Conservation (phyloP, 2,329 filamentous ascomycete species). For the Claviceps spartinae region DNA sequence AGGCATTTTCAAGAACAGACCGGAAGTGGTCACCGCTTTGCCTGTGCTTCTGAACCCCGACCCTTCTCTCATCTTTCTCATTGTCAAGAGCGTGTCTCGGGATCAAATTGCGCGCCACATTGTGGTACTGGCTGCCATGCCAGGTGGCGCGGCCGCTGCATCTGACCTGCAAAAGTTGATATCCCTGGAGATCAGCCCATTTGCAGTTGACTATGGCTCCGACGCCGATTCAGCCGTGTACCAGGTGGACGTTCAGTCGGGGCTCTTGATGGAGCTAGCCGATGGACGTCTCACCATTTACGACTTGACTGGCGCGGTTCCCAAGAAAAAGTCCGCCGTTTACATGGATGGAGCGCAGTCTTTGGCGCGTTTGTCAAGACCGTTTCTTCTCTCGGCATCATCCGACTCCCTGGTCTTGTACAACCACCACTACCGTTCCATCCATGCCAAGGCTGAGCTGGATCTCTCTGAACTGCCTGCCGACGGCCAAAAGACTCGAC, state of each 20-base stretch:
- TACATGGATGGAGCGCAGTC: constrained; percentile 39
- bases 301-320: constrained; percentile 48
- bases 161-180: constrained; percentile 23
- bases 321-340: constrained; percentile 43
- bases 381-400: constrained; percentile 51
- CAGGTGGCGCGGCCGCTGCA: constrained; percentile 11
- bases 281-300: constrained; percentile 44
- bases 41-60: constrained; percentile 31
- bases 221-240: constrained; percentile 21
- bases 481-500: constrained; percentile 20
- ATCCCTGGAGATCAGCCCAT: constrained; percentile 26
- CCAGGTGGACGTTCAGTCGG: constrained; percentile 48
- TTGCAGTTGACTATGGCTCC: constrained; percentile 14
- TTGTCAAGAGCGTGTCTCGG: constrained; percentile 26
- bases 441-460: constrained; percentile 36
- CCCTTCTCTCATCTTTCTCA: constrained; percentile 40
- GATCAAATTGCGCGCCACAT: constrained; percentile 18
- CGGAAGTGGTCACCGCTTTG: constrained; percentile 38
- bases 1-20: constrained; percentile 41
- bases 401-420: constrained; percentile 44
- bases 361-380: constrained; percentile 53
- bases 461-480: constrained; percentile 28
- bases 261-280: constrained; percentile 47
- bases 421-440: constrained; percentile 53
- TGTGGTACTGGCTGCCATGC: constrained; percentile 20